phyloP scores from a whole-genome alignment of 495 filamentous ascomycete species.

The Xylaria castorea region DNA sequence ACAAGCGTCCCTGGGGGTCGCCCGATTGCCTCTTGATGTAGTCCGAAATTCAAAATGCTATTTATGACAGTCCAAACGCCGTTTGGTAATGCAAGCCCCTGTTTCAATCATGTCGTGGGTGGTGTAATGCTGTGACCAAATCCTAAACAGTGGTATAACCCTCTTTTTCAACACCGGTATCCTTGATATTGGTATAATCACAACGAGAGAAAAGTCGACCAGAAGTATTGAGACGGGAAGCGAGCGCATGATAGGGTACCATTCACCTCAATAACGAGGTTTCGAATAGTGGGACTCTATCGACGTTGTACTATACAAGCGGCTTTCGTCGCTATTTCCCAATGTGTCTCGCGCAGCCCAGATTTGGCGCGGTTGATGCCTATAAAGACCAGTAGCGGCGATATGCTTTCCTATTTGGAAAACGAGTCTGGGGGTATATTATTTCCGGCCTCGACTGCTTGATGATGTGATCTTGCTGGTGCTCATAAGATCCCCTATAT shows the following conservation, averaged over 20 bases:
- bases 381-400: constrained; percentile 5
- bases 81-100: constrained; percentile 28
- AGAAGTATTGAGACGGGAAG: constrained; percentile 9
- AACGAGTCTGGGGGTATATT: background rate
- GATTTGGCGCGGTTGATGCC: constrained; percentile 3
- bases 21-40: constrained; percentile 28
- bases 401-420: constrained; percentile 8
- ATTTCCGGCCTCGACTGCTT: constrained; percentile 59
- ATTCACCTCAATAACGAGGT: background rate
- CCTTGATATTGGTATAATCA: constrained; percentile 31
- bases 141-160: constrained; percentile 30
- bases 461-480: constrained; percentile 79
- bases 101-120: constrained; percentile 25
- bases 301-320: background rate
- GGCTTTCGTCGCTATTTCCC: background rate
- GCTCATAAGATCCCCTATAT: constrained; percentile 82
- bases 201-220: constrained; percentile 25
- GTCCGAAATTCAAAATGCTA: constrained; percentile 30
- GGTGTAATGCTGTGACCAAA: constrained; percentile 28
- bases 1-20: constrained; percentile 26
- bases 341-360: constrained; percentile 4
- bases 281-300: background rate
- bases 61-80: constrained; percentile 30
- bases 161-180: constrained; percentile 31
- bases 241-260: constrained; percentile 1